Conservation (phyloP, 495 filamentous ascomycete species). For the Lasiosphaeria hispida region DNA sequence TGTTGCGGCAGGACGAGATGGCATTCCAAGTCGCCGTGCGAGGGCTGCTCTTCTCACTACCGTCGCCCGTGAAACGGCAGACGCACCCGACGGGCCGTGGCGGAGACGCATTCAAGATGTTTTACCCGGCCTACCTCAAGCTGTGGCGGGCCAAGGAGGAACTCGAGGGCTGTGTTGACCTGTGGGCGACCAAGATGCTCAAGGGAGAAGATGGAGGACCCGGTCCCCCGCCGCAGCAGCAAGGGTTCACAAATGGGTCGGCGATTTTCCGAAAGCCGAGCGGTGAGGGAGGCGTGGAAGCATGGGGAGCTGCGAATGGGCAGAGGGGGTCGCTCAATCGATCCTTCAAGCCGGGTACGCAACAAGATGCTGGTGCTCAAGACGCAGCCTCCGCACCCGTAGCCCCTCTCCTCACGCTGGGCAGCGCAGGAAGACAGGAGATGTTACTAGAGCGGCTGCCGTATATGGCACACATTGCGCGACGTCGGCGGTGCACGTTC, state of each 20-base stretch:
- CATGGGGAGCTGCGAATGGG: not conserved
- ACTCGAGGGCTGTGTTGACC: constrained; percentile 64
- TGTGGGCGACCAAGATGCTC: constrained; percentile 59
- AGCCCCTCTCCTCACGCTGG: constrained; percentile 46
- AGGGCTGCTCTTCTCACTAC: constrained; percentile 78
- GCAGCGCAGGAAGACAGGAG: constrained; percentile 65
- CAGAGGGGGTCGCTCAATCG: not conserved
- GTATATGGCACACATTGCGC: constrained; percentile 69
- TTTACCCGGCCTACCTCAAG: constrained; percentile 75
- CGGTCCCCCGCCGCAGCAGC: constrained; percentile 13
- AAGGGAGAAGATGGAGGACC: constrained; percentile 43
- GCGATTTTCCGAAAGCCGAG: constrained; percentile 38
- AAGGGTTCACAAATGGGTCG: constrained; percentile 35
- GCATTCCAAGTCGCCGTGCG: constrained; percentile 84
- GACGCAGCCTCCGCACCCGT: constrained; percentile 6
- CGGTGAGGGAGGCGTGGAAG: not conserved
- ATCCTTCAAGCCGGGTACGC: not conserved
- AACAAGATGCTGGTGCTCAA: not conserved
- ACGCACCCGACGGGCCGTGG: constrained; percentile 40
- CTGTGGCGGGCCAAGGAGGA: constrained; percentile 79
- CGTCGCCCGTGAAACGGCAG: constrained; percentile 74
- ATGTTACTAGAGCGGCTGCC: constrained; percentile 80
- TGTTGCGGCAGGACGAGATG: constrained; percentile 85
- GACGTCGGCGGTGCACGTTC: constrained; percentile 31
- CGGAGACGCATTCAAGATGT: constrained; percentile 75